Base-by-base conservation (phyloP, 257 asterid species). In the Paulownia fortunei region DNA sequence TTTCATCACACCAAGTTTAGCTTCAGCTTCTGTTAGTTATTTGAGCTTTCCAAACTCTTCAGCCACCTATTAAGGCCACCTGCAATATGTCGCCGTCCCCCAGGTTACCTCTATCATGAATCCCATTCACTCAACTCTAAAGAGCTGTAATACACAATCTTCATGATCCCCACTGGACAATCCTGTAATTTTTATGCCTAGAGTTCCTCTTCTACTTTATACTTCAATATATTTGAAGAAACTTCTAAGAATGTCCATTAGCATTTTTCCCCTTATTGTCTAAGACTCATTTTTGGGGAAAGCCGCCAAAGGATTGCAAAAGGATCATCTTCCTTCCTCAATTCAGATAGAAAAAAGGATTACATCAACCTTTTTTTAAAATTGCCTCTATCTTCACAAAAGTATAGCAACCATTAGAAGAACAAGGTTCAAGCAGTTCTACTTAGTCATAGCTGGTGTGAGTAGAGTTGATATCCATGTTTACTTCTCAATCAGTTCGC, bases 341-440 rank as follows among this genome's bases (percentile, higher is more conserved):
- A 32, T 52, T 71, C 24, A 1, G 24, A 51, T 6, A 0, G 13
- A 41, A 9, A 8, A 41, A 41, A 41, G 0, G 47, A 41, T 8
- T 41, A 51, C 58, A n/a, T n/a, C 24, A 51, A 51, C 58, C n/a
- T 51, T 51, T n/a, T 44, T 12, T 44, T 44, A 44, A 0, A 44
- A 44, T 44, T 54, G 60, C 10, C 9, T 18, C 60, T 18, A 18
- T 11, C 12, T 72, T 24, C 66, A 52, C 54, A 44, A 56, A 11
- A 13, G 42, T 21, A 46, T 52, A 49, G 41, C 2, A 41, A 55
- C 70, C 69, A 62, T 36, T 51, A 54, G 19, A 42, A 13, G 8
- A 58, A 9, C 44, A 27, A 47, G 3, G 46, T 76, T 76, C 74
- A 34, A 64, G 74, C 18, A 64, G 41, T 16, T 51, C 51, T 23